Conservation (phyloP, 1,139 yeast genomes). For the Yamadazyma sp. region DNA sequence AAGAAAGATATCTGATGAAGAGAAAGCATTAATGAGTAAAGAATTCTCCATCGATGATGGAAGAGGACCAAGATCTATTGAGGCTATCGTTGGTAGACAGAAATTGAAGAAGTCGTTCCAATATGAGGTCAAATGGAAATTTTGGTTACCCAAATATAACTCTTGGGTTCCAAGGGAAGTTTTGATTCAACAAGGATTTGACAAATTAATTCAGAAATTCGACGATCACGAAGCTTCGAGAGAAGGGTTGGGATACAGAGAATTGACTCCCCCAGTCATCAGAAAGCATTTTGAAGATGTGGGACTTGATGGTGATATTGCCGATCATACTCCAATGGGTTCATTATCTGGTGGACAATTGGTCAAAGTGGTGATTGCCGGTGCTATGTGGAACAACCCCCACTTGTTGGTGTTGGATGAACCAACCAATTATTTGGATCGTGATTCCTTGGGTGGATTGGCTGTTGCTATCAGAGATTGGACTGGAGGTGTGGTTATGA, state of each 20-base stretch:
- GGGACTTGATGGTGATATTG: conserved; percentile 96
- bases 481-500: conserved; percentile 98
- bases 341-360: conserved; percentile 97
- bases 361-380: conserved; percentile 97
- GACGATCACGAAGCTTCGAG: conserved; percentile 98
- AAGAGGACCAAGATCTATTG: conserved; percentile 82
- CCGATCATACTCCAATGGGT: conserved; percentile 96
- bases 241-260: conserved; percentile 97
- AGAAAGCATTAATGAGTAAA: conserved; percentile 74
- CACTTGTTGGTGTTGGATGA: conserved; percentile 95
- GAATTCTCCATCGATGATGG: conserved; percentile 84
- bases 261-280: conserved; percentile 84
- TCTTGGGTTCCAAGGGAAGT: conserved; percentile 89
- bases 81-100: conserved; percentile 96
- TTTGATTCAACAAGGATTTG: conserved; percentile 79
- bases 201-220: conserved; percentile 84
- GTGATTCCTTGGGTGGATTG: conserved; percentile 96
- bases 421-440: conserved; percentile 96
- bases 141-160: conserved; percentile 89
- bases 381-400: conserved; percentile 99
- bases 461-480: conserved; percentile 97
- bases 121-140: conserved; percentile 94
- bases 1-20: conserved; percentile 83
- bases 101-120: conserved; percentile 95
- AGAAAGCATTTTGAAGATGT: conserved; percentile 96